Evolutionary conservation across 1,284 basidiomycete genomes (phyloP), one percentile per base, ranked within the genome.

Genomic region (Leccinum variabile): DNA sequence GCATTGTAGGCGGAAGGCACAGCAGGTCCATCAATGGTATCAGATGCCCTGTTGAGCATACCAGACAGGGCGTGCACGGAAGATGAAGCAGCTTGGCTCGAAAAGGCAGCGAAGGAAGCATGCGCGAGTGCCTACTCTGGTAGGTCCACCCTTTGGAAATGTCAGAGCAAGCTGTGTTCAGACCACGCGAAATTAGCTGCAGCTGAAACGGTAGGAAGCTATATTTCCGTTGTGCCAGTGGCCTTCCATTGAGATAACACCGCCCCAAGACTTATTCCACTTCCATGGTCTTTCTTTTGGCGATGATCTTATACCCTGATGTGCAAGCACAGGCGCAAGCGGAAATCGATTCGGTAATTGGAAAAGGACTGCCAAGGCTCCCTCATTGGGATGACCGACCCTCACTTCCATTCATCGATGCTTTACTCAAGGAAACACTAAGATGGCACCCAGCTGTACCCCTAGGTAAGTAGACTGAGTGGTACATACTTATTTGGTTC

Each of bases 341-440:
- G 33, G 83, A 85, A 61, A 72, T 86, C 18, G 79, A 81, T 63
- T 66, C 68, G 13, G 70, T 80, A 32, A 70, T 78, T 35, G 79
- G 79, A 6, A 49, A 60, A 25, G 74, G 74, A 54, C 62, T 73
- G 3, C 50, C 54, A 16, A 70, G 78, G 44, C 57, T 79, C 1
- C 83, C 82, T 2, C 67, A 72, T 5, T 76, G 80, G 44, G 70
- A 72, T 3, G 79, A 84, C 44, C 67, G 80, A 3, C 59, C 65
- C 2, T 70, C 67, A 13, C 70, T 86, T 25, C 74, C 72, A 1
- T 86, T 83, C 67, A 67, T 86, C 1, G 69, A 75, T 13, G 83
- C 83, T 0, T 65, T 84, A 1, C 66, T 84, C 58, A 83, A 82
- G 64, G 87, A 87, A 69, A 77, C 82, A 1, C 66, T 85, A 55